A percentile compares a stretch with the other conserved stretches of the same genome.
phyloP scores from a whole-genome alignment of 352 stramenopile species.

The Phytopythium ostracodes region DNA sequence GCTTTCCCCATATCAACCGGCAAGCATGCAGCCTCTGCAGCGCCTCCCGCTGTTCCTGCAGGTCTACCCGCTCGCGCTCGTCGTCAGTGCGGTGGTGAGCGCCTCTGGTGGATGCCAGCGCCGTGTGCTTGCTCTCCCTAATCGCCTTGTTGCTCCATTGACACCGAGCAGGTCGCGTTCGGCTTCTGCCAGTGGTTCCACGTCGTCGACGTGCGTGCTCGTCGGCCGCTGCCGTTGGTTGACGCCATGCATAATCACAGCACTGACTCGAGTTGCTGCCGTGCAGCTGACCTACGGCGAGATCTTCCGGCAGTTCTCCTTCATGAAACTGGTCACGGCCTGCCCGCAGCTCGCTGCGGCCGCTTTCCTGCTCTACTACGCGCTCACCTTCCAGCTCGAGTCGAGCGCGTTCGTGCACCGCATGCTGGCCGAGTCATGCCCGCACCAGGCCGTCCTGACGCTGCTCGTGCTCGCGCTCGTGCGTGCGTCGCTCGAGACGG shows the following conservation, averaged over 20 bases:
- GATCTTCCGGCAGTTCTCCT: conserved; percentile 33
- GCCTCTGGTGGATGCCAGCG: too few species aligned
- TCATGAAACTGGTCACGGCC: conserved; percentile 51
- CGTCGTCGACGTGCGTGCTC: conserved; percentile 30
- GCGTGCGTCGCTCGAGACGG: conserved; percentile 40
- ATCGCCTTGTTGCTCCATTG: not conserved
- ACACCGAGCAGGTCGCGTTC: conserved; percentile 23
- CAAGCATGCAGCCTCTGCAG: not conserved
- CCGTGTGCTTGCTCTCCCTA: not conserved
- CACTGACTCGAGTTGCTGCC: not conserved
- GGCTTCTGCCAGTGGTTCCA: conserved; percentile 55
- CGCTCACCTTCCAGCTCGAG: conserved; percentile 40
- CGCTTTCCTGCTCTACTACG: conserved; percentile 58
- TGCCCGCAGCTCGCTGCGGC: conserved; percentile 40
- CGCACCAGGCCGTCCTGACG: conserved; percentile 38
- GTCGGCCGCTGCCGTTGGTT: too few species aligned
- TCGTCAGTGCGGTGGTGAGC: conserved; percentile 20
- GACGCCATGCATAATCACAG: not conserved
- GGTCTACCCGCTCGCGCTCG: conserved; percentile 34
- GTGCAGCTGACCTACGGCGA: conserved; percentile 32
- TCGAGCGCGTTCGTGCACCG: conserved; percentile 43
- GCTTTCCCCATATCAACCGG: not conserved
- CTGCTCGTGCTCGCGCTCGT: conserved; percentile 38
- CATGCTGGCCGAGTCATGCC: conserved; percentile 48
- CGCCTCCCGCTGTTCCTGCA: conserved; percentile 12